phyloP scores from a whole-genome alignment of 2,329 filamentous ascomycete genomes.

The Atkinsonella texensis region DNA sequence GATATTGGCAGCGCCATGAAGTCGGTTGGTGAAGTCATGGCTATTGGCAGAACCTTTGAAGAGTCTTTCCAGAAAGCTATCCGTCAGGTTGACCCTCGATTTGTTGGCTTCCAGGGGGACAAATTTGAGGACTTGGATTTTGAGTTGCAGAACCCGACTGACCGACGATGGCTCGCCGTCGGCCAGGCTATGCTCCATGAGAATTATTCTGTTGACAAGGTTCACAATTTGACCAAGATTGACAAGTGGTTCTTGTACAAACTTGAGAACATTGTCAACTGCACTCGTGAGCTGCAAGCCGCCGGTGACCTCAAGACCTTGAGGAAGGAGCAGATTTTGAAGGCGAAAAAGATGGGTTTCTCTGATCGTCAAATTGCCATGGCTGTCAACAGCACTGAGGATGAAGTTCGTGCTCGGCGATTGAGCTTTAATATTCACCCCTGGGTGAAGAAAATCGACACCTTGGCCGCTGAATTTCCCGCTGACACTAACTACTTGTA shows the following conservation, averaged over 20 bases:
- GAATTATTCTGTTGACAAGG: slow-evolving; percentile 80
- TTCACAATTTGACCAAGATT: slow-evolving; percentile 94
- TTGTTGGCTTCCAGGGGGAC: slow-evolving; percentile 87
- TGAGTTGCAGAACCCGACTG: slow-evolving; percentile 82
- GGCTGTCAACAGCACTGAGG: slow-evolving; percentile 75
- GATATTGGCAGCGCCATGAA: slow-evolving; percentile 98
- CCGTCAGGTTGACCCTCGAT: slow-evolving; percentile 87
- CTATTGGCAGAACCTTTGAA: slow-evolving; percentile 95
- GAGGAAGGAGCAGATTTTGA: slow-evolving; percentile 77
- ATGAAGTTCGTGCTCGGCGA: slow-evolving; percentile 75
- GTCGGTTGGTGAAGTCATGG: slow-evolving; percentile 98
- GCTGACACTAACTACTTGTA: slow-evolving; percentile 93
- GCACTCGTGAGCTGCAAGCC: slow-evolving; percentile 72
- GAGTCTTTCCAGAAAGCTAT: slow-evolving; percentile 99
- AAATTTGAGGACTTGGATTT: slow-evolving; percentile 89
- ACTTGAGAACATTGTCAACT: slow-evolving; percentile 92
- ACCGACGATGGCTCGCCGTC: slow-evolving; percentile 93
- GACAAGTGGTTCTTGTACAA: slow-evolving; percentile 99
- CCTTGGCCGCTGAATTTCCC: slow-evolving; percentile 90
- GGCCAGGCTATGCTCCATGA: slow-evolving; percentile 97
- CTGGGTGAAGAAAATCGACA: slow-evolving; percentile 98
- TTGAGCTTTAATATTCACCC: slow-evolving; percentile 81
- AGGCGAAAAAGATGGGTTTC: slow-evolving; percentile 96
- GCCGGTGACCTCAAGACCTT: slow-evolving; percentile 72
- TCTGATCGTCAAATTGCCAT: slow-evolving; percentile 89